A percentile compares a stretch with the other conserved stretches of the same genome.
phyloP scores from a whole-genome alignment of 108 stramenopile species.

The Pseudonitzschia delicatissima region DNA sequence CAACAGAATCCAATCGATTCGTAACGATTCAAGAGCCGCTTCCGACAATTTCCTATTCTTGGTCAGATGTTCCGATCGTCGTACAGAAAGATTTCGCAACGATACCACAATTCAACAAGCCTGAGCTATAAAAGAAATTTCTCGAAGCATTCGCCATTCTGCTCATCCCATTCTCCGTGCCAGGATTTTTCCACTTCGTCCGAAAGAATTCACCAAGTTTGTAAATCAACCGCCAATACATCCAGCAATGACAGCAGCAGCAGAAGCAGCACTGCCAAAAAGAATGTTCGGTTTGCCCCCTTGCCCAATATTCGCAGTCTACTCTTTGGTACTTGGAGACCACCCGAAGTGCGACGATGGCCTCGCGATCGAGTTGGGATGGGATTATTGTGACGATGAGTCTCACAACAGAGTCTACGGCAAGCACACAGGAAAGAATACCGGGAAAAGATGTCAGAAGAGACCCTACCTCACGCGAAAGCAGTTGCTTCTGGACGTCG shows the following conservation, averaged over 20 bases:
- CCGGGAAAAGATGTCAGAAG: neutral
- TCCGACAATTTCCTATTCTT: neutral
- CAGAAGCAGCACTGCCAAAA: too few species aligned
- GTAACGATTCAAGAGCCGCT: neutral
- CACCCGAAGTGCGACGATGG: constrained; percentile 18
- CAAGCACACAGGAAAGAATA: too few species aligned
- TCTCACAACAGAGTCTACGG: too few species aligned
- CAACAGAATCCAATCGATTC: too few species aligned
- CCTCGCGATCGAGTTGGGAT: constrained; percentile 20
- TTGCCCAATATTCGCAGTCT: constrained; percentile 14
- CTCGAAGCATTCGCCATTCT: too few species aligned
- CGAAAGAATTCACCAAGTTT: too few species aligned
- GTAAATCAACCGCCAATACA: too few species aligned
- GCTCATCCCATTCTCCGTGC: too few species aligned
- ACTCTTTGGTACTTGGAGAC: constrained; percentile 7
- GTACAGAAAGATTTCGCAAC: neutral
- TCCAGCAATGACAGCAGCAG: too few species aligned
- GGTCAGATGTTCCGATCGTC: neutral
- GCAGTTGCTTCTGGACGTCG: neutral
- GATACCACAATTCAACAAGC: neutral
- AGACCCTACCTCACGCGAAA: neutral
- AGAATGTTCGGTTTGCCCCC: constrained; percentile 9
- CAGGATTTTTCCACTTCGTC: too few species aligned
- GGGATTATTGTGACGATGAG: too few species aligned
- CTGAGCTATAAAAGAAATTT: neutral